Conservation (phyloP, 129 eudicot genomes). For the Cynara cardunculus region DNA sequence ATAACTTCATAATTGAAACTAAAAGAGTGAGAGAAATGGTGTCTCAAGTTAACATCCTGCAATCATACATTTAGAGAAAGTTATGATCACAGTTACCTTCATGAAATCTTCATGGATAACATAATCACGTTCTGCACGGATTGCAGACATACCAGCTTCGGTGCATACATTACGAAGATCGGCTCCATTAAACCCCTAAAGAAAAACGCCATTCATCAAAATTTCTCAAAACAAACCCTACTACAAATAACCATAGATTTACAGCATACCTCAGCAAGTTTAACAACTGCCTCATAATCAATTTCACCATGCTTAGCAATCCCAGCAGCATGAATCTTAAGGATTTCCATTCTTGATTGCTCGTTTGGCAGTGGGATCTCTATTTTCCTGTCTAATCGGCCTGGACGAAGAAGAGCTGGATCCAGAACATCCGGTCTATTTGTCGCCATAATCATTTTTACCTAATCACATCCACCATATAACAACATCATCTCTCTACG, state of each 20-base stretch:
- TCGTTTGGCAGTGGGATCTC: slow-evolving; percentile 96
- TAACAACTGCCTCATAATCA: slow-evolving; percentile 92
- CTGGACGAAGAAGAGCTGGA: slow-evolving; percentile 99
- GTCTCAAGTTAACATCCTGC: no score
- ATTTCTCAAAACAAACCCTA: background rate
- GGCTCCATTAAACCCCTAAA: slow-evolving; percentile 96
- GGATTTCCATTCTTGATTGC: slow-evolving; percentile 93
- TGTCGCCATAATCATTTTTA: slow-evolving; percentile 98
- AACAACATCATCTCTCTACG: background rate
- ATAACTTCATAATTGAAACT: no score
- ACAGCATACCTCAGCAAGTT: slow-evolving; percentile 81
- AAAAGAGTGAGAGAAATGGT: no score
- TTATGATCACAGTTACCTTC: slow-evolving; percentile 56
- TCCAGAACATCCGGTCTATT: slow-evolving; percentile 98
- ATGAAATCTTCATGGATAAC: slow-evolving; percentile 98
- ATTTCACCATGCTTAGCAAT: slow-evolving; percentile 98
- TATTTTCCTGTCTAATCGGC: slow-evolving; percentile 91
- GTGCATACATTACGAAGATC: slow-evolving; percentile 96
- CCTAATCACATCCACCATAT: slow-evolving; percentile 34
- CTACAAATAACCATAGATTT: background rate
- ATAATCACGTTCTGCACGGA: slow-evolving; percentile 98
- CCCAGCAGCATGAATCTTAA: slow-evolving; percentile 93
- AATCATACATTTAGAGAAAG: background rate
- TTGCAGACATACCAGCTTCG: slow-evolving; percentile 98
- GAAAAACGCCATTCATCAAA: slow-evolving; percentile 4